Conservation (phyloP, 1,284 basidiomycete species). For the Rhodotorula sp. region DNA sequence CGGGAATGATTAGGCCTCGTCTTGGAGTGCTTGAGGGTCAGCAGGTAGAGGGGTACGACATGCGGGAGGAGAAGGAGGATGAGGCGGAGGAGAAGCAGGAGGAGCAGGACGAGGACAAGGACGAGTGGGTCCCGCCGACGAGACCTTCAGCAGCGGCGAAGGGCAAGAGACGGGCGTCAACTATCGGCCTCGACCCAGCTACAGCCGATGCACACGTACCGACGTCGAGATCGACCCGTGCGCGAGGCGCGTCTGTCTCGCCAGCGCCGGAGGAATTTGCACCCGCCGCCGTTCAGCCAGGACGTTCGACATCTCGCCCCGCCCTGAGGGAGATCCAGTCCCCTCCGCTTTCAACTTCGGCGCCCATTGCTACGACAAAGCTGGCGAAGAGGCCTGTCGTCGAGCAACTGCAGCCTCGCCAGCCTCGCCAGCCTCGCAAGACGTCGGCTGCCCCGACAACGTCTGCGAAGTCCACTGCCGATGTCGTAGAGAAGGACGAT, state of each 20-base stretch:
- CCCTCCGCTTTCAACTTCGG: too few relatives aligned
- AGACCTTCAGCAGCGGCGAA: not conserved
- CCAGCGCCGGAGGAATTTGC: not conserved
- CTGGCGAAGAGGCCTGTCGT: not conserved
- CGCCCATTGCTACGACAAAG: not conserved
- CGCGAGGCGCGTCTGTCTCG: not conserved
- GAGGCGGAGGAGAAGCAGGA: not conserved
- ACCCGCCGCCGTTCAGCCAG: not conserved
- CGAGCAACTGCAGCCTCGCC: not conserved
- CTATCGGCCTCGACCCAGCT: not conserved
- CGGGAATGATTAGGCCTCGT: conserved; percentile 5
- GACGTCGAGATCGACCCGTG: not conserved
- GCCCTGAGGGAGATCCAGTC: conserved; percentile 8
- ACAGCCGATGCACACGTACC: not conserved
- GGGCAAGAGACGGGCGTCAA: not conserved
- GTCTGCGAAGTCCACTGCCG: too few relatives aligned
- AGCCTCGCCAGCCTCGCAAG: not conserved
- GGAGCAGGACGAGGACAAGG: not conserved
- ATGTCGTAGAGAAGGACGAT: not conserved
- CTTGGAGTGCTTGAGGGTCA: not conserved
- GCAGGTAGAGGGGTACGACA: not conserved
- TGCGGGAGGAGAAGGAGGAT: not conserved
- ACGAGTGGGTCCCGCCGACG: not conserved
- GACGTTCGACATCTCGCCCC: not conserved
- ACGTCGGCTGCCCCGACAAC: too few relatives aligned